A percentile compares a stretch with the other conserved stretches of the same genome.
Conservation (phyloP, 257 asterid species). For the Solanum habrochaites region DNA sequence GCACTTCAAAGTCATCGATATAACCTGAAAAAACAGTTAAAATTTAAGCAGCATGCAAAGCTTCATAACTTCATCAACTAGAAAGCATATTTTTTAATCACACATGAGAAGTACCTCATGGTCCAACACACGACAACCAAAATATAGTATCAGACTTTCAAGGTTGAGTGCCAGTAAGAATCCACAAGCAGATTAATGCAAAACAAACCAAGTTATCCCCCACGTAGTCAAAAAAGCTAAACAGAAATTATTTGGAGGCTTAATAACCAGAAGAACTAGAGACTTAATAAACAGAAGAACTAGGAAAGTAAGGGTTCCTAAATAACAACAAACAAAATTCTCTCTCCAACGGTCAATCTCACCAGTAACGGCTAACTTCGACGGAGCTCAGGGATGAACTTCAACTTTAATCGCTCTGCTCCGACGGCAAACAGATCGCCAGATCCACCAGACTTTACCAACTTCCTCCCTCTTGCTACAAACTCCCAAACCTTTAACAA, state of each 20-base stretch:
- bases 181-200: background rate
- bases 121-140: background rate
- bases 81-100: background rate
- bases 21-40: slow-evolving; percentile 40
- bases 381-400: too few species aligned
- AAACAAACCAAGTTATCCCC: background rate
- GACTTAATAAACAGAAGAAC: too few species aligned
- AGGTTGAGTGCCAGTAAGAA: background rate
- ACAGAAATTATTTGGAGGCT: background rate
- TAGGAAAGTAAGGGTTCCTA: too few species aligned
- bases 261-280: background rate
- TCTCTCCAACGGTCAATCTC: too few species aligned
- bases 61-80: background rate
- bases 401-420: too few species aligned
- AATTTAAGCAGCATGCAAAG: background rate
- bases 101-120: background rate
- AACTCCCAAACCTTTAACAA: too few species aligned
- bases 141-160: background rate
- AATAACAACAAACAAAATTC: too few species aligned
- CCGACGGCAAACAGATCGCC: too few species aligned
- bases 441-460: too few species aligned
- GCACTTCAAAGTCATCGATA: slow-evolving; percentile 61
- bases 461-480: too few species aligned
- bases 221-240: background rate
- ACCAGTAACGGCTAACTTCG: too few species aligned